phyloP scores from a whole-genome alignment of 2,329 filamentous ascomycete species.

The Cladosporium austrohemisphaericum region DNA sequence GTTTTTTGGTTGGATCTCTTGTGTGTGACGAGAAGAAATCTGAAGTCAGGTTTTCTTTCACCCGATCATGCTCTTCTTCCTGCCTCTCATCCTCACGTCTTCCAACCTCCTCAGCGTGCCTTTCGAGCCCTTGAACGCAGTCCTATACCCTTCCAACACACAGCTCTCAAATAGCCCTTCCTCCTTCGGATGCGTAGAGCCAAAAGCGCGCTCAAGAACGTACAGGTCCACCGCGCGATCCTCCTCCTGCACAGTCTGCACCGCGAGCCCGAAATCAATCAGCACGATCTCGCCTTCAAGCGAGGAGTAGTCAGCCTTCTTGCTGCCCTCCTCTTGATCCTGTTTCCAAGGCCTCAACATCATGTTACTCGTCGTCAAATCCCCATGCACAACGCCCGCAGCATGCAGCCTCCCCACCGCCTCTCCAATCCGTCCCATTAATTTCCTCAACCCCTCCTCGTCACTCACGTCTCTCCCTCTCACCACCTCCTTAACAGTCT shows the following conservation, averaged over 20 bases:
- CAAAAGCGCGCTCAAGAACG: constrained; percentile 90
- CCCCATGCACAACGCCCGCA: constrained; percentile 86
- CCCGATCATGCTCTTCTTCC: constrained; percentile 96
- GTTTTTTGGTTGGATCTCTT: too few relatives aligned
- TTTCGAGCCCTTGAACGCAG: constrained; percentile 68
- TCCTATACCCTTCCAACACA: constrained; percentile 68
- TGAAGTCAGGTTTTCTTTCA: too few relatives aligned
- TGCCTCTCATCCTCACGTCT: constrained; percentile 86
- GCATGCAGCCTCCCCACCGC: constrained; percentile 60
- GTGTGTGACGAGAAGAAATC: too few relatives aligned
- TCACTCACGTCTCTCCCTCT: constrained; percentile 34
- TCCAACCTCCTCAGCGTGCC: constrained; percentile 77
- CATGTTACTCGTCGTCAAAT: constrained; percentile 95
- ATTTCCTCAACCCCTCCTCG: constrained; percentile 28
- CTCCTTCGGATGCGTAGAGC: constrained; percentile 85
- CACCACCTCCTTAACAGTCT: constrained; percentile 64
- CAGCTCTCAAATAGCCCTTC: constrained; percentile 77
- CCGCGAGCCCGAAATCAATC: constrained; percentile 91
- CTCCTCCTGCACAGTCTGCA: constrained; percentile 77
- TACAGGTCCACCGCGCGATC: constrained; percentile 95
- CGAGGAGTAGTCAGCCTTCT: constrained; percentile 2
- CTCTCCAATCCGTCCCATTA: constrained; percentile 34
- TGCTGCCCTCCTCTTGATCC: constrained; percentile 4
- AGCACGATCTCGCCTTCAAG: constrained; percentile 74
- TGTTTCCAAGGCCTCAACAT: constrained; percentile 59